phyloP scores from a whole-genome alignment of 2,329 filamentous ascomycete genomes.

The Ramularia collo-cygni region DNA sequence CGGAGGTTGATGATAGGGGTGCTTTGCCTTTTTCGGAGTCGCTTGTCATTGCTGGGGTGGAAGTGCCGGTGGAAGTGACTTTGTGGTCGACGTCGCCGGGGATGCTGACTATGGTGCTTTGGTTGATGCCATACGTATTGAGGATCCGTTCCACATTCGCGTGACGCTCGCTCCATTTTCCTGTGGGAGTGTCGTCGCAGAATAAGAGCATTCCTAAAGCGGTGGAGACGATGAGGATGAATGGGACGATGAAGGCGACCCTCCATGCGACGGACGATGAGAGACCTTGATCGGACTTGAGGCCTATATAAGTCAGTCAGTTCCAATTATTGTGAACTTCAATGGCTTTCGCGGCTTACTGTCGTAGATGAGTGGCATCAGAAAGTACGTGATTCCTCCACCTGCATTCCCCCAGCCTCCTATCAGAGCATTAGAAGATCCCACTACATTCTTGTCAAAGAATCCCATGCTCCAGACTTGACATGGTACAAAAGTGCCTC shows the following conservation, averaged over 20 bases:
- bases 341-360: constrained; percentile 33
- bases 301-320: constrained; percentile 28
- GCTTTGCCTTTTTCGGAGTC: constrained; percentile 19
- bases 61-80: constrained; percentile 12
- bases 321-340: not conserved
- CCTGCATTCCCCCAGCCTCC: constrained; percentile 82
- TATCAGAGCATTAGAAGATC: constrained; percentile 76
- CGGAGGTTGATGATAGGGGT: constrained; percentile 27
- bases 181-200: constrained; percentile 74
- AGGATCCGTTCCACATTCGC: constrained; percentile 49
- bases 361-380: constrained; percentile 86
- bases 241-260: constrained; percentile 75
- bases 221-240: constrained; percentile 63
- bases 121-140: constrained; percentile 40
- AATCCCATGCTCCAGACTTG: constrained; percentile 90
- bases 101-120: constrained; percentile 43
- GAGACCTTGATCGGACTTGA: constrained; percentile 55
- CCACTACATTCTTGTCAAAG: constrained; percentile 86
- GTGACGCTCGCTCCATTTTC: constrained; percentile 67
- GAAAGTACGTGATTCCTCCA: constrained; percentile 84
- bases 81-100: constrained; percentile 33
- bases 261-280: constrained; percentile 68
- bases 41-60: constrained; percentile 25
- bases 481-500: constrained; percentile 72
- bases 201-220: constrained; percentile 64